These are phyloP conservation scores for Viola pubescens DNA, from an alignment of 441 rosid genomes.

Conservation along the genomic window DNA sequence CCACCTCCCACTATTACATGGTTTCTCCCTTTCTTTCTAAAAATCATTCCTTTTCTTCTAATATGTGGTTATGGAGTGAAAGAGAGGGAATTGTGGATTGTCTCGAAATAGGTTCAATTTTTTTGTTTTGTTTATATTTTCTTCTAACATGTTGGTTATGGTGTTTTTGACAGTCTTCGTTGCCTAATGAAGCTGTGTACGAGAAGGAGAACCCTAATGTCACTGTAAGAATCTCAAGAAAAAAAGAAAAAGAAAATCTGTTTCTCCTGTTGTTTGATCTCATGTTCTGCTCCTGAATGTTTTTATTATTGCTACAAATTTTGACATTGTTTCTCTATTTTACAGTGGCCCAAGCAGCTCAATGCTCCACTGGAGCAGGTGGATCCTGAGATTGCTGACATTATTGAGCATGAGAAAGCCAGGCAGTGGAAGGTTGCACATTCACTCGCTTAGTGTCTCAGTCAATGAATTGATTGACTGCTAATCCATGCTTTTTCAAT, in stretches of 20 bases:
- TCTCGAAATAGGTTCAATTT: not conserved
- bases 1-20: slow-evolving; percentile 58
- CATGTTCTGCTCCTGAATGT: not conserved
- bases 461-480: not conserved
- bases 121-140: slow-evolving; percentile 3
- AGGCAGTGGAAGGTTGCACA: slow-evolving; percentile 84
- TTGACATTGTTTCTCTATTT: not conserved
- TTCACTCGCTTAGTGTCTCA: not conserved
- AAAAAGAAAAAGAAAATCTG: not conserved
- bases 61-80: not conserved
- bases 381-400: slow-evolving; percentile 92
- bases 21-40: slow-evolving; percentile 22
- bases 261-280: not conserved
- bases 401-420: slow-evolving; percentile 95
- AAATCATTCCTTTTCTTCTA: not conserved
- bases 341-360: slow-evolving; percentile 94
- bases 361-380: slow-evolving; percentile 77
- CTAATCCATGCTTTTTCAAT: not conserved
- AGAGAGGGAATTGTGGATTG: not conserved
- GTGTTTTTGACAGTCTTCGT: slow-evolving; percentile 50
- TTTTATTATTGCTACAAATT: not conserved
- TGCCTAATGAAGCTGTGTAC: slow-evolving; percentile 90
- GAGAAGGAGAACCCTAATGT: slow-evolving; percentile 74
- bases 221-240: slow-evolving; percentile 36
- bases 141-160: not conserved